Percentiles rank a stretch among this genome's conserved stretches.
Evolutionary conservation across 2,329 filamentous ascomycete genomes (phyloP).

Genomic region (Pochonia chlamydosporia): DNA sequence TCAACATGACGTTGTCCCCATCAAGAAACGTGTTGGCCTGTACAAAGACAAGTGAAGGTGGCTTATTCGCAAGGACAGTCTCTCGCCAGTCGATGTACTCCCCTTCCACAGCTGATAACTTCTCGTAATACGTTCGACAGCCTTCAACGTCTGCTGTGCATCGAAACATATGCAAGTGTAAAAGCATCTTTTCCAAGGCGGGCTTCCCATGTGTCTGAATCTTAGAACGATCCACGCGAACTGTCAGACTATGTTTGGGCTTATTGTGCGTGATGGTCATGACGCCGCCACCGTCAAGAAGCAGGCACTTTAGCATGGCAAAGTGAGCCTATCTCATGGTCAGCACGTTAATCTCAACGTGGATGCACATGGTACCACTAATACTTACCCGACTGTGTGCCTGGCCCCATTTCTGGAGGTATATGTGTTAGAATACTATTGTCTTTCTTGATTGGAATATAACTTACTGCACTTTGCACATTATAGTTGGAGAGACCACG

Average conservation of each 20-base stretch:
- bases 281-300: conserved; percentile 46
- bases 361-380: not conserved
- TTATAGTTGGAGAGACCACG: conserved; percentile 32
- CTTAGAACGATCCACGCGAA: conserved; percentile 50
- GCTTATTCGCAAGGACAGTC: conserved; percentile 33
- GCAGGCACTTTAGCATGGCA: conserved; percentile 55
- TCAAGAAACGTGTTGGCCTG: not conserved
- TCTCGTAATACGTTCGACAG: conserved; percentile 51
- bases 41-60: not conserved
- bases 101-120: conserved; percentile 47
- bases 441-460: not conserved
- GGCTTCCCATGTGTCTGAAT: conserved; percentile 54
- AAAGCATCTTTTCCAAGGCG: conserved; percentile 52
- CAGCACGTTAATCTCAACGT: not conserved
- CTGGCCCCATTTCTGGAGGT: conserved; percentile 35
- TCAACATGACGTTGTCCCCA: not conserved
- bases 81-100: conserved; percentile 48
- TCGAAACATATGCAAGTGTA: conserved; percentile 56
- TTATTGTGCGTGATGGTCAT: conserved; percentile 41
- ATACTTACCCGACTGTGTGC: conserved; percentile 29
- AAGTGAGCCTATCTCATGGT: conserved; percentile 48
- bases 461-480: conserved; percentile 18
- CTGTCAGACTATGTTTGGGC: conserved; percentile 45
- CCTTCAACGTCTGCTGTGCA: conserved; percentile 51
- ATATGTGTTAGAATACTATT: not conserved